Evolutionary conservation across 768 basidiomycete species (phyloP).

Genomic region (Russula griseocarnosa): DNA sequence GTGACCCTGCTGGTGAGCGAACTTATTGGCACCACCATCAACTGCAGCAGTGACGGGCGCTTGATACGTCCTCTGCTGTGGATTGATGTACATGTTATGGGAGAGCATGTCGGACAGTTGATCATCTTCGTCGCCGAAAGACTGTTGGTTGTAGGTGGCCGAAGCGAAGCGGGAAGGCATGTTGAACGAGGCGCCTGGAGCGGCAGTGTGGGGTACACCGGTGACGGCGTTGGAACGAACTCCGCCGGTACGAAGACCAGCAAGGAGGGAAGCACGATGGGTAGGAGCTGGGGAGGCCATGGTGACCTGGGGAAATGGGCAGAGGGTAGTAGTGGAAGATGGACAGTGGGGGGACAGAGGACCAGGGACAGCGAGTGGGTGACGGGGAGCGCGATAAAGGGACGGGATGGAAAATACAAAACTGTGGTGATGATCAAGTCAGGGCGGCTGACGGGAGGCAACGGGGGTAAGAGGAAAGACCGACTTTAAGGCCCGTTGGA

Average conservation of each 20-base stretch:
- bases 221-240: slow-evolving; percentile 62
- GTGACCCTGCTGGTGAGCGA: slow-evolving; percentile 55
- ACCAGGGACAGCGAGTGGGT: slow-evolving; percentile 28
- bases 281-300: slow-evolving; percentile 48
- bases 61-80: slow-evolving; percentile 38
- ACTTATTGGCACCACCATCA: slow-evolving; percentile 63
- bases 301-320: slow-evolving; percentile 23
- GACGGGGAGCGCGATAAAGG: slow-evolving; percentile 29
- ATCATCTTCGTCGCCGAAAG: slow-evolving; percentile 56
- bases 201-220: slow-evolving; percentile 63
- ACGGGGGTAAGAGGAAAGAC: not conserved
- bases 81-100: slow-evolving; percentile 49
- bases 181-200: slow-evolving; percentile 59
- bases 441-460: slow-evolving; percentile 20
- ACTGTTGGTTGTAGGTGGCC: slow-evolving; percentile 41
- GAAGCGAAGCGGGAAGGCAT: slow-evolving; percentile 50
- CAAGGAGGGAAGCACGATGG: slow-evolving; percentile 76
- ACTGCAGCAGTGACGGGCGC: slow-evolving; percentile 67
- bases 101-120: slow-evolving; percentile 55
- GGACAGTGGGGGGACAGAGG: slow-evolving; percentile 23
- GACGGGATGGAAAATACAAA: slow-evolving; percentile 36
- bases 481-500: slow-evolving; percentile 16
- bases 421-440: slow-evolving; percentile 28
- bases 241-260: slow-evolving; percentile 85
- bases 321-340: slow-evolving; percentile 26